Conservation (phyloP, 192 early-diverging fungal species). For the Mycoemilia scoparia region DNA sequence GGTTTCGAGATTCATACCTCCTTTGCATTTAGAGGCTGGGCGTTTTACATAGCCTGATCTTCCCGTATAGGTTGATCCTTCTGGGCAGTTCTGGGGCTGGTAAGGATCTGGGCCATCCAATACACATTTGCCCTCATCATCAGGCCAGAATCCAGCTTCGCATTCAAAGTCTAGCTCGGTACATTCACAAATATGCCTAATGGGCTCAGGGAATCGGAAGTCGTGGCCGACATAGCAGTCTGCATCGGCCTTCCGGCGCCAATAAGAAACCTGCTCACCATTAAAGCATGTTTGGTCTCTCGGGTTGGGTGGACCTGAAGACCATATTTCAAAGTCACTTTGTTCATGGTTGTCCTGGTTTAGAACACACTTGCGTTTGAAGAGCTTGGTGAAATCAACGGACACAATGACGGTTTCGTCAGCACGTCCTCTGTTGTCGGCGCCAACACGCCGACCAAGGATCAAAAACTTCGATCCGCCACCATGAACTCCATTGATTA, state of each 20-base stretch:
- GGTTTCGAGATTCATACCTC: slow-evolving; percentile 42
- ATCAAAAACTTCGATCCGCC: slow-evolving; percentile 59
- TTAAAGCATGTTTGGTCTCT: slow-evolving; percentile 40
- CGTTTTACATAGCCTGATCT: slow-evolving; percentile 72
- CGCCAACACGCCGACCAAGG: slow-evolving; percentile 28
- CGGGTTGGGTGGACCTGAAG: slow-evolving; percentile 40
- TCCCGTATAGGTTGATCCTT: slow-evolving; percentile 43
- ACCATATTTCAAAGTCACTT: slow-evolving; percentile 85
- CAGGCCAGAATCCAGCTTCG: slow-evolving; percentile 62
- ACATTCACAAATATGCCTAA: slow-evolving; percentile 49
- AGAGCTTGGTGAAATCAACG: slow-evolving; percentile 40
- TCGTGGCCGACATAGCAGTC: slow-evolving; percentile 50
- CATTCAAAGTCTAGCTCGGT: slow-evolving; percentile 72
- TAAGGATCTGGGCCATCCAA: slow-evolving; percentile 54
- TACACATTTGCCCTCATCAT: slow-evolving; percentile 44
- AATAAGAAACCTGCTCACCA: slow-evolving; percentile 43
- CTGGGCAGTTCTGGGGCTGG: slow-evolving; percentile 49
- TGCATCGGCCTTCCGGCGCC: slow-evolving; percentile 51
- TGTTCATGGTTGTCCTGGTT: slow-evolving; percentile 30
- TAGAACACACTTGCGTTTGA: slow-evolving; percentile 24
- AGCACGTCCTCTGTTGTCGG: slow-evolving; percentile 5
- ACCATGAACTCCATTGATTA: slow-evolving; percentile 44
- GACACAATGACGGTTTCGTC: slow-evolving; percentile 18
- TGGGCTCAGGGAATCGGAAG: slow-evolving; percentile 33
- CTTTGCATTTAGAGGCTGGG: slow-evolving; percentile 50